These are phyloP conservation scores for Syncephalastrum racemosum DNA, from an alignment of 371 early-diverging fungal species.

Conservation along the genomic window DNA sequence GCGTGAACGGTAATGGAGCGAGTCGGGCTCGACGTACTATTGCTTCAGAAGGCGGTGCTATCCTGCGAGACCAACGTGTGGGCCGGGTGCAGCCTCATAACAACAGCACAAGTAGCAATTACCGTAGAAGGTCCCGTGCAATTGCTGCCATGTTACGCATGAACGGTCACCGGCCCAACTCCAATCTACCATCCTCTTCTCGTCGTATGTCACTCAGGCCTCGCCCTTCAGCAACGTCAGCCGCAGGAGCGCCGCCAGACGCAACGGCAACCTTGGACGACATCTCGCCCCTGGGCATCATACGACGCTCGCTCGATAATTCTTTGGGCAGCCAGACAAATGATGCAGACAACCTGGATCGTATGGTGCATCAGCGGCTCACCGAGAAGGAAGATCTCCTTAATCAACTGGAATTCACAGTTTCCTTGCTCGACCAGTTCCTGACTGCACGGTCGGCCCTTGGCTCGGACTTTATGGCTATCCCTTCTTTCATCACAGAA, in stretches of 20 bases:
- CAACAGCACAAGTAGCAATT: constrained; percentile 4
- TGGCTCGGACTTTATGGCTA: constrained; percentile 17
- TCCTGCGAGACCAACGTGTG: neutral
- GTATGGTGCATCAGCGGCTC: constrained; percentile 28
- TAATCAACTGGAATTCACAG: constrained; percentile 35
- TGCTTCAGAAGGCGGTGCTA: too few species aligned
- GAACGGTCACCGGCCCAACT: too few species aligned
- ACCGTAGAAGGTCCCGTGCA: neutral
- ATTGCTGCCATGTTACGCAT: too few species aligned
- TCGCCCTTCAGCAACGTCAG: neutral
- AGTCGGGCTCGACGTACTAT: too few species aligned
- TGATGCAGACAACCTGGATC: constrained; percentile 20
- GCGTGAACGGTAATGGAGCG: too few species aligned
- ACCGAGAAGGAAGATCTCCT: constrained; percentile 34
- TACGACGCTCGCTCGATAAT: too few species aligned
- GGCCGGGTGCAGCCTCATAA: neutral
- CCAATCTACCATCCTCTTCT: too few species aligned
- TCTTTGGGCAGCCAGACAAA: neutral
- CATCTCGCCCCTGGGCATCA: neutral
- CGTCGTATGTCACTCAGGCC: neutral
- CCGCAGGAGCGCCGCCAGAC: neutral
- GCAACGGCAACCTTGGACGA: neutral
- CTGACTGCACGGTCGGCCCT: constrained; percentile 29
- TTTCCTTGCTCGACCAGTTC: constrained; percentile 35
- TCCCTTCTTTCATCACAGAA: constrained; percentile 33